phyloP scores from a whole-genome alignment of 148 eudicot genomes.

The Chenopodium suecicum region DNA sequence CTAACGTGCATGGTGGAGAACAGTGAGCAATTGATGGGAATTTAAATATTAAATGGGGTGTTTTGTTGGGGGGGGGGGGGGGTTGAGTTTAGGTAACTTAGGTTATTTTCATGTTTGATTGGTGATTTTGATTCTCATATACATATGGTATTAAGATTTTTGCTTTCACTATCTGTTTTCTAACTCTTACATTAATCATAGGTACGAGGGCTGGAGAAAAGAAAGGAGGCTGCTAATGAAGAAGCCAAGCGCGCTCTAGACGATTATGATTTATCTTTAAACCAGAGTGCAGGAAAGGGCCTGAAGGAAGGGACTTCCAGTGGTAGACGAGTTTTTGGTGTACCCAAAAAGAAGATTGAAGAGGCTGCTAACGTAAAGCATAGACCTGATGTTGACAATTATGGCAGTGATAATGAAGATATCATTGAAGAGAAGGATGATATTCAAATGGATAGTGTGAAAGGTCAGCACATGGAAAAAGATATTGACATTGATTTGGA shows the following conservation, averaged over 20 bases:
- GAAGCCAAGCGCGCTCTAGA: slow-evolving; percentile 82
- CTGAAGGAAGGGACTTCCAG: slow-evolving; percentile 35
- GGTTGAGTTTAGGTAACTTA: no score
- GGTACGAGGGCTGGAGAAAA: slow-evolving; percentile 83
- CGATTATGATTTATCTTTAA: slow-evolving; percentile 65
- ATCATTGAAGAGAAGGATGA: slow-evolving; percentile 47
- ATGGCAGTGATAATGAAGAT: slow-evolving; percentile 76
- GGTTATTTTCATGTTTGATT: not conserved
- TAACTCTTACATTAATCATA: slow-evolving; percentile 28
- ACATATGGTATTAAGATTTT: not conserved
- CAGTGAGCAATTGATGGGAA: not conserved
- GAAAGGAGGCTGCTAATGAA: slow-evolving; percentile 71
- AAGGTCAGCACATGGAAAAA: slow-evolving; percentile 32
- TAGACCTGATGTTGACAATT: slow-evolving; percentile 54
- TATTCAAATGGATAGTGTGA: slow-evolving; percentile 23
- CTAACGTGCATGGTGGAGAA: not conserved
- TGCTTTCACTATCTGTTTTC: not conserved
- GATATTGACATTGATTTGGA: slow-evolving; percentile 57
- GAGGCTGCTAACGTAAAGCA: slow-evolving; percentile 35
- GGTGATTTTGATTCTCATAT: not conserved
- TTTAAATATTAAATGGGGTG: not conserved
- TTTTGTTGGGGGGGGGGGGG: not conserved
- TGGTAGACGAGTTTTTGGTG: slow-evolving; percentile 90
- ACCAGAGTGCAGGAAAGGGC: slow-evolving; percentile 35
- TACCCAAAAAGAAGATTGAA: slow-evolving; percentile 39